These are phyloP conservation scores for Coemansia sp. DNA, from an alignment of 192 early-diverging fungal genomes.

Conservation along the genomic window DNA sequence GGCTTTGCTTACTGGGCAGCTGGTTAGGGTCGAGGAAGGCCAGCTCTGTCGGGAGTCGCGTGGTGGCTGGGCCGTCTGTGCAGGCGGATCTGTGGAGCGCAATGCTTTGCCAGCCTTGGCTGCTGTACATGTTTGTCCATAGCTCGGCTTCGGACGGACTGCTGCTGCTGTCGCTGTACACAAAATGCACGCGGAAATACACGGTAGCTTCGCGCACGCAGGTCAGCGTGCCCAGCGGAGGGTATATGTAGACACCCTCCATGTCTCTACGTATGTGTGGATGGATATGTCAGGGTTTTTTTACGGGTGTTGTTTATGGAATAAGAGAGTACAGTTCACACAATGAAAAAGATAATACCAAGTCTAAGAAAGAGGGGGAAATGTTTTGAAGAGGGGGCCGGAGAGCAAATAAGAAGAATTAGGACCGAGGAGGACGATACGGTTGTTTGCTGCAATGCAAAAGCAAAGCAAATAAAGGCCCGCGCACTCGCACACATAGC, in stretches of 20 bases:
- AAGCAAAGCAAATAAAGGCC: too few species aligned
- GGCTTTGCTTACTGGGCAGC: neutral
- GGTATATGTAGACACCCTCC: slow-evolving; percentile 17
- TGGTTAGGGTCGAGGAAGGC: slow-evolving; percentile 17
- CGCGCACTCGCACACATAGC: too few species aligned
- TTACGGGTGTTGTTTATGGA: neutral
- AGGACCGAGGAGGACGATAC: too few species aligned
- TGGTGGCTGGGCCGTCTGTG: too few species aligned
- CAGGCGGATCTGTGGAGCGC: slow-evolving; percentile 4
- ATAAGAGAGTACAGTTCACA: neutral
- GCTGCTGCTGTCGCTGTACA: neutral
- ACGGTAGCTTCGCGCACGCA: slow-evolving; percentile 17
- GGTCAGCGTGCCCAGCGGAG: slow-evolving; percentile 34
- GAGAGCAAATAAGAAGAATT: too few species aligned
- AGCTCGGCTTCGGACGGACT: slow-evolving; percentile 9
- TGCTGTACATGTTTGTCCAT: slow-evolving; percentile 29
- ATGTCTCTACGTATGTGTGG: too few species aligned
- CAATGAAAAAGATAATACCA: neutral
- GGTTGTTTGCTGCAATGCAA: too few species aligned
- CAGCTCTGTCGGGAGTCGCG: too few species aligned
- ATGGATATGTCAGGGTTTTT: too few species aligned
- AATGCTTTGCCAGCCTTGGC: slow-evolving; percentile 18
- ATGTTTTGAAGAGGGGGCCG: neutral
- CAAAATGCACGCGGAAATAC: slow-evolving; percentile 32
- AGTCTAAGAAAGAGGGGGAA: neutral